A percentile compares a stretch with the other conserved stretches of the same genome.
phyloP scores from a whole-genome alignment of 371 early-diverging fungal genomes.

The Lichtheimia ramosa region DNA sequence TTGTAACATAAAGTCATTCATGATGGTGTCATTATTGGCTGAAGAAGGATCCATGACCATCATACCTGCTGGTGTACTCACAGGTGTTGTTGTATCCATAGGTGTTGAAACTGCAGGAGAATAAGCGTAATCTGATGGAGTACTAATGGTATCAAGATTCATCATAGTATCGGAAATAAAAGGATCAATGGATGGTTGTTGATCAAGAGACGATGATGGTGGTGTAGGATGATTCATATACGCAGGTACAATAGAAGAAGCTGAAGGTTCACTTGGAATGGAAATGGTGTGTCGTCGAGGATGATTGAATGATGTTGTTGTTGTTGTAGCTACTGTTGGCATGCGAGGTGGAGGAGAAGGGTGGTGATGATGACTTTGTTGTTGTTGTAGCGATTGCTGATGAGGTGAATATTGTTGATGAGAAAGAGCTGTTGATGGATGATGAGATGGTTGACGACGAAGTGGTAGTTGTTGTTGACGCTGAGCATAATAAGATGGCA shows the following conservation, averaged over 20 bases:
- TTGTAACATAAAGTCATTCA: constrained; percentile 1
- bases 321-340: background rate
- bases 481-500: constrained; percentile 15
- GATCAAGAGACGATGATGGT: background rate
- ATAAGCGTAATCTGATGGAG: constrained; percentile 1
- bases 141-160: background rate
- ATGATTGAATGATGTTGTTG: background rate
- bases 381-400: constrained; percentile 5
- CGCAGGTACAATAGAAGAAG: background rate
- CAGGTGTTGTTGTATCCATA: background rate
- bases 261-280: background rate
- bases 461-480: constrained; percentile 12
- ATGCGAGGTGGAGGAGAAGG: background rate
- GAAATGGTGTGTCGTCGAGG: constrained; percentile 16
- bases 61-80: background rate
- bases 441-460: background rate
- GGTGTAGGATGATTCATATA: background rate
- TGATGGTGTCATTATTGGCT: constrained; percentile 3
- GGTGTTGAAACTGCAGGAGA: background rate
- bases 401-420: background rate
- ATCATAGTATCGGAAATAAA: constrained; percentile 4
- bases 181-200: constrained; percentile 1
- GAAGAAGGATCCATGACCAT: constrained; percentile 4
- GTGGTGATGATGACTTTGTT: background rate
- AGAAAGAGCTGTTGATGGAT: background rate